Evolutionary conservation across 2,329 filamentous ascomycete genomes (phyloP), one percentile per base, ranked within the genome.

Genomic region (Lasiodiplodia gonubiensis): DNA sequence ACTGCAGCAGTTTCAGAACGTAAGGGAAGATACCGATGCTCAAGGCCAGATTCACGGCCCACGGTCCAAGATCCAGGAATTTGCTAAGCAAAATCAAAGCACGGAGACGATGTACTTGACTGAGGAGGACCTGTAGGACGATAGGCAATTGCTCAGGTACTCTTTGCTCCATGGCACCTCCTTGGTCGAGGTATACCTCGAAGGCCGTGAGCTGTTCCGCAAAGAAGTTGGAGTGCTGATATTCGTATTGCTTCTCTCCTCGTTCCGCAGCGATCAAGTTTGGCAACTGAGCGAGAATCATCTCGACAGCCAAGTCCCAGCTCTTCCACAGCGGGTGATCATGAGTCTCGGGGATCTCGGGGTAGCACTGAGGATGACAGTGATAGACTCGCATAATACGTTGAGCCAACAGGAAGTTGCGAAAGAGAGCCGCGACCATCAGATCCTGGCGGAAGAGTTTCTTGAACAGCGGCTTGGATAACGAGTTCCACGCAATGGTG

Each of bases 21-120:
- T 99, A 99, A 0, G 95, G 95, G 79, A 99, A 99, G 70, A 99
- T 99, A 27, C 95, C 95, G 69, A 99, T 99, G 78, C 94, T 97
- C 18, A 99, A 85, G 18, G 95, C 95, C 49, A 99, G 88, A 77
- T 98, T 95, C n/a, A 99, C 95, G 35, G 95, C 96, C 95, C 95
- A 99, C 0, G 95, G 95, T 0, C 95, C 95, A 48, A 98, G 86
- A 74, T 99, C 95, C 23, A 99, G 84, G 78, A 99, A 99, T 71
- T 93, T 92, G 68, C 94, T 95, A 0, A 99, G 85, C 7, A 99
- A 83, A 64, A 99, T 96, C 70, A 99, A 85, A 18, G 95, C 95
- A 60, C 95, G 87, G 30, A 99, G 88, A 72, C 95, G 86, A 77
- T 99, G 95, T 68, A 97, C 94, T 78, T 99, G 95, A 77, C 94